Percentiles rank a stretch among this genome's conserved stretches.
Conservation (phyloP, 192 early-diverging fungal genomes). For the Glomus cerebriforme region DNA sequence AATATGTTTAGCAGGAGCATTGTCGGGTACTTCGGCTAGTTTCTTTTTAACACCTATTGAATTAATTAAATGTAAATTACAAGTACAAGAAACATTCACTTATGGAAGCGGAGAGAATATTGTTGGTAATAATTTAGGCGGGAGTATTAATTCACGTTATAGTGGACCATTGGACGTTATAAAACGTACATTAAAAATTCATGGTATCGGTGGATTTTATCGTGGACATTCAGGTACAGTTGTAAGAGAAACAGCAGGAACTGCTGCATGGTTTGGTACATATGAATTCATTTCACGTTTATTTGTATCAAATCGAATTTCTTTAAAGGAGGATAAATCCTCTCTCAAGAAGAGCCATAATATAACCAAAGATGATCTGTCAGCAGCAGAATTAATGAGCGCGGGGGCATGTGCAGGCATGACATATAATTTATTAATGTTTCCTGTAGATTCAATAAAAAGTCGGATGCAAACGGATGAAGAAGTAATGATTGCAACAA, state of each 20-base stretch:
- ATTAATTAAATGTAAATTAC: slow-evolving; percentile 94
- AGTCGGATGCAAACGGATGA: slow-evolving; percentile 88
- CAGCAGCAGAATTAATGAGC: slow-evolving; percentile 71
- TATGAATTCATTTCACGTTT: slow-evolving; percentile 78
- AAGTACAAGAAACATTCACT: slow-evolving; percentile 70
- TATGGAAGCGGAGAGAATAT: slow-evolving; percentile 27
- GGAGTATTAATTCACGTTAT: slow-evolving; percentile 11
- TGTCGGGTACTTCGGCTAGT: slow-evolving; percentile 45
- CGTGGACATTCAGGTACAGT: slow-evolving; percentile 82
- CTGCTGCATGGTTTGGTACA: slow-evolving; percentile 94
- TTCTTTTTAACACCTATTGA: slow-evolving; percentile 94
- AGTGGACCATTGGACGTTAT: slow-evolving; percentile 63
- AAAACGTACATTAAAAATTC: slow-evolving; percentile 46
- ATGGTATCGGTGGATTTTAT: slow-evolving; percentile 75
- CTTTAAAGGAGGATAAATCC: too few species aligned
- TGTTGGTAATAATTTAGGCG: too few species aligned
- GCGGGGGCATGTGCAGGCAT: slow-evolving; percentile 93
- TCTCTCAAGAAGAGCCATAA: slow-evolving; percentile 22
- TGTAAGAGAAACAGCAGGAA: slow-evolving; percentile 87
- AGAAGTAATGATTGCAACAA: slow-evolving; percentile 41
- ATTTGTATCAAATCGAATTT: slow-evolving; percentile 47
- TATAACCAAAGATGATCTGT: slow-evolving; percentile 72
- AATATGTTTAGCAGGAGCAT: slow-evolving; percentile 60
- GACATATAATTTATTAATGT: slow-evolving; percentile 82
- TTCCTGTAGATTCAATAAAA: slow-evolving; percentile 95